Base-by-base conservation (phyloP, 257 asterid species). In the Solanum pennellii region DNA sequence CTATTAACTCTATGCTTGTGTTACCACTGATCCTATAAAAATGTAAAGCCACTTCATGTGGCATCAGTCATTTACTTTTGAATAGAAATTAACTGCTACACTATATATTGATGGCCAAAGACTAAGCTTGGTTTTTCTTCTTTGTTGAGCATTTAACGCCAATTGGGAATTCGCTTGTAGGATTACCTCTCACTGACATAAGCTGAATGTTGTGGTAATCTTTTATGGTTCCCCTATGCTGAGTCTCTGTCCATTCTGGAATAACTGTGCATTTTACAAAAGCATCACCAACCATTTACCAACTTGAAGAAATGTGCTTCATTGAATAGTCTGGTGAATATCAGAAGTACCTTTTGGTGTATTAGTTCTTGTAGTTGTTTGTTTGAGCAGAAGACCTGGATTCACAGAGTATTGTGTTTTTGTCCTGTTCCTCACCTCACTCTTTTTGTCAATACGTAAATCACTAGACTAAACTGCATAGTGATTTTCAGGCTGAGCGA, bases 401-500 rank as follows among this genome's bases (percentile, higher is more conserved):
- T 75, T 75, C 27, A 39, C 49, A 75, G 59, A 75, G 41, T 75
- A 31, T 62, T 12, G 14, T 77, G 83, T 15, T 44, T 77, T 77
- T 45, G 6, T 44, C 37, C 1, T 73, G 45, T 77, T 44, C 83
- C 39, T 77, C 16, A 42, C 27, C 27, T 3, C 27, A 12, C 59
- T 27, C 44, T 25, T 44, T 45, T 76, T 29, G 7, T 39, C 66
- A 21, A 66, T 77, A 5, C 2, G 21, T 16, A 49, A 49, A 45
- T 27, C 21, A 62, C 42, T 49, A 69, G 9, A n/a, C 66, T 71
- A 80, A 45, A 27, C 77, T 21, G 49, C 68, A 41, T 56, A 20
- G 33, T 62, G 84, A 45, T 12, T 93, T 92, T 88, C 92, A 96
- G 99, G 99, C 90, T 2, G 99, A 96, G 90, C 95, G 99, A 42